phyloP scores from a whole-genome alignment of 768 basidiomycete species.

The Termitomyces sp. region DNA sequence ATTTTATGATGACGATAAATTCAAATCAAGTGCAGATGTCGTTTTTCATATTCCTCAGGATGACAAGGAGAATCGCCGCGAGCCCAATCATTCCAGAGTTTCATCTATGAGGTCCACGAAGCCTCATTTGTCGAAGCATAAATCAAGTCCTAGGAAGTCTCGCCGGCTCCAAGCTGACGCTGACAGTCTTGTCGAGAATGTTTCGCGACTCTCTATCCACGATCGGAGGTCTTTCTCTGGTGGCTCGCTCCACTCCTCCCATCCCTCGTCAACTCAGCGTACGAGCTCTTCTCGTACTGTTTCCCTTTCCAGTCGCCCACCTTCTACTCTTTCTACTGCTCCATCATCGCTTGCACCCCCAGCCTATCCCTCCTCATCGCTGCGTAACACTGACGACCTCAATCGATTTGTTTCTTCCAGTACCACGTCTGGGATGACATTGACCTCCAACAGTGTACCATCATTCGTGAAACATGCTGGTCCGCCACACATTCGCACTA shows the following conservation, averaged over 20 bases:
- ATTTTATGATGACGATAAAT: constrained; percentile 28
- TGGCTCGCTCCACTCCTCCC: constrained; percentile 12
- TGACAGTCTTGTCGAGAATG: constrained; percentile 34
- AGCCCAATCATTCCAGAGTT: constrained; percentile 26
- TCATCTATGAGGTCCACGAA: constrained; percentile 10
- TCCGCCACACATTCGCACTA: constrained; percentile 74
- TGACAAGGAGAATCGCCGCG: constrained; percentile 31
- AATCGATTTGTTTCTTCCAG: constrained; percentile 90
- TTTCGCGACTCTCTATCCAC: constrained; percentile 43
- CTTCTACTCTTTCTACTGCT: constrained; percentile 10
- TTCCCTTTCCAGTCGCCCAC: constrained; percentile 25
- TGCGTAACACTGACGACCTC: constrained; percentile 63
- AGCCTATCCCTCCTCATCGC: constrained; percentile 49
- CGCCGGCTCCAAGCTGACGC: constrained; percentile 35
- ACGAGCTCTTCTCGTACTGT: constrained; percentile 18
- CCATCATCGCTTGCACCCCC: constrained; percentile 29
- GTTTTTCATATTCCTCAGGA: constrained; percentile 3
- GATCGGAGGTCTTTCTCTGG: constrained; percentile 23
- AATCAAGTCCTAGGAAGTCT: constrained; percentile 41
- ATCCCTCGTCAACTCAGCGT: constrained; percentile 16
- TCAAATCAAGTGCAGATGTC: constrained; percentile 17
- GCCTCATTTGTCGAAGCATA: constrained; percentile 15
- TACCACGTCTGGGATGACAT: constrained; percentile 72
- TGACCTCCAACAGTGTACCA: constrained; percentile 67
- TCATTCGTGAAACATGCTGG: constrained; percentile 86